A percentile compares a stretch with the other conserved stretches of the same genome.
phyloP scores from a whole-genome alignment of 257 asterid genomes.

The Solanum tarapatanum region DNA sequence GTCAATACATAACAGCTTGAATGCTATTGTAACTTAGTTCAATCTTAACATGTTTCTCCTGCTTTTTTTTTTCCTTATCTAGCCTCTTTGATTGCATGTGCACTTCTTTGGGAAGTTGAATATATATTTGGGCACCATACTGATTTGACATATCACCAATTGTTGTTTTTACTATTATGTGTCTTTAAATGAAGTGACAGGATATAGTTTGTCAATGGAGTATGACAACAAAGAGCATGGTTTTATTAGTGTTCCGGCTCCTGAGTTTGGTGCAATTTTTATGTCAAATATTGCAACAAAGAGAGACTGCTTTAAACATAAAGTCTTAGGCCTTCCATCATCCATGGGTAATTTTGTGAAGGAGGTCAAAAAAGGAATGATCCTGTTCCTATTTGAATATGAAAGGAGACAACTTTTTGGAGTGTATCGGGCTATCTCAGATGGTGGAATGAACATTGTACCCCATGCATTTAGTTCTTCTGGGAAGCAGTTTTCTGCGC shows the following conservation, averaged over 20 bases:
- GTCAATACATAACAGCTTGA: not conserved
- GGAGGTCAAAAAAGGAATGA: slow-evolving; percentile 62
- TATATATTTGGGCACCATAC: not conserved
- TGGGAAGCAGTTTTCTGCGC: slow-evolving; percentile 56
- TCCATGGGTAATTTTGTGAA: slow-evolving; percentile 42
- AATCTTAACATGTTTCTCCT: not conserved
- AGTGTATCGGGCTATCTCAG: slow-evolving; percentile 62
- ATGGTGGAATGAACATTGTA: slow-evolving; percentile 55
- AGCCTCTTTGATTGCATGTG: not conserved
- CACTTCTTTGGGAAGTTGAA: not conserved
- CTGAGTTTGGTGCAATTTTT: slow-evolving; percentile 83
- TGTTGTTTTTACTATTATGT: not conserved
- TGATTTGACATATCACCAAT: not conserved
- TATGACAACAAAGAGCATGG: slow-evolving; percentile 18
- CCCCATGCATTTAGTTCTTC: slow-evolving; percentile 42
- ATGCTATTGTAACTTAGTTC: not conserved
- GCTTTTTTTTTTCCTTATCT: not conserved
- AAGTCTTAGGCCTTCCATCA: slow-evolving; percentile 51
- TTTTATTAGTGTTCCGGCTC: slow-evolving; percentile 36
- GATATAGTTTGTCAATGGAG: slow-evolving; percentile 32
- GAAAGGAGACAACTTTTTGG: slow-evolving; percentile 64
- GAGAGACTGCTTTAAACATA: slow-evolving; percentile 43
- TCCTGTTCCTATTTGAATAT: slow-evolving; percentile 65
- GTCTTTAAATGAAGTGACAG: slow-evolving; percentile 1
- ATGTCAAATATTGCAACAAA: slow-evolving; percentile 44